Percentiles rank a stretch among this genome's conserved stretches.
phyloP scores from a whole-genome alignment of 1,139 yeast genomes.

The Candida tropicalis region DNA sequence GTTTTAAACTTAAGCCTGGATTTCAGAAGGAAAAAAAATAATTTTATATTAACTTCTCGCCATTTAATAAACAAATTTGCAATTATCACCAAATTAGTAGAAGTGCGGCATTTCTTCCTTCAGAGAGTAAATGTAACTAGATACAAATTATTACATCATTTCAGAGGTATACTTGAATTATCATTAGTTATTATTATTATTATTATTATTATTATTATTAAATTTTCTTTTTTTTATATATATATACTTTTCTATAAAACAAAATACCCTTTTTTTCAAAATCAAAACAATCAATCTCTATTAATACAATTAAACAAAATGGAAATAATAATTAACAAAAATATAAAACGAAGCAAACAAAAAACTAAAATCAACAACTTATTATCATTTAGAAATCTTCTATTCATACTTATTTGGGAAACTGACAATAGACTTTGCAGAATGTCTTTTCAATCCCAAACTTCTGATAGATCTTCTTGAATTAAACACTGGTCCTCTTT shows the following conservation, averaged over 20 bases:
- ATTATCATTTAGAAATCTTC: background rate
- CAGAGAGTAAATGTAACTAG: no score
- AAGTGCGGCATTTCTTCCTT: no score
- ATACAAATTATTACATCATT: no score
- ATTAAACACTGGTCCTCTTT: slow-evolving; percentile 18
- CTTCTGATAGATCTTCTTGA: slow-evolving; percentile 45
- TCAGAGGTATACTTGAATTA: no score
- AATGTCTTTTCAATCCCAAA: slow-evolving; percentile 42
- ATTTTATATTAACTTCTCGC: no score
- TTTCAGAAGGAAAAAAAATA: no score
- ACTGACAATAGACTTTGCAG: slow-evolving; percentile 40
- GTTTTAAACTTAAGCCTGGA: no score
- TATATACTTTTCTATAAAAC: background rate
- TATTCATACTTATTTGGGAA: slow-evolving; percentile 42
- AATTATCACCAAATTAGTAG: no score
- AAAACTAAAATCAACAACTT: background rate
- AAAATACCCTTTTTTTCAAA: background rate
- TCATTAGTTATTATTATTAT: background rate
- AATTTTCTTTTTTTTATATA: background rate
- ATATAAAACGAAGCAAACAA: no score
- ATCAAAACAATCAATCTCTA: background rate
- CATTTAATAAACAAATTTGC: no score
- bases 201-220: slow-evolving; percentile 1
- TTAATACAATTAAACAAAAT: background rate
- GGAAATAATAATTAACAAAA: no score